Conservation (phyloP, 2,329 filamentous ascomycete species). For the Diplodia scrobiculata region DNA sequence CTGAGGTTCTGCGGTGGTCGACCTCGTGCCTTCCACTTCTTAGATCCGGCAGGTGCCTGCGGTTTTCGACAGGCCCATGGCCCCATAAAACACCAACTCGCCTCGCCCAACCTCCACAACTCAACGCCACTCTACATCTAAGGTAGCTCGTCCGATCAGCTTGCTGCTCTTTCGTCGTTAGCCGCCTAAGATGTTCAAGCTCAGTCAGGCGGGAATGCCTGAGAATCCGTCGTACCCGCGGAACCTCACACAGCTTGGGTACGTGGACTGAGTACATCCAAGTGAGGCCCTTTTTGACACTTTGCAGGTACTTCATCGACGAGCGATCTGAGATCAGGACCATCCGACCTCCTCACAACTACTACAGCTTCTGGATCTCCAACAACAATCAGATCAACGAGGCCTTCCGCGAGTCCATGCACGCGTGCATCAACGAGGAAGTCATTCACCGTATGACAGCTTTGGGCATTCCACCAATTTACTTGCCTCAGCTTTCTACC, state of each 20-base stretch:
- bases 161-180: neutral
- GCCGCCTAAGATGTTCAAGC: conserved; percentile 70
- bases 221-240: conserved; percentile 66
- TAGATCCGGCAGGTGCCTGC: neutral
- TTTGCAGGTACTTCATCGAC: conserved; percentile 73
- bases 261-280: conserved; percentile 36
- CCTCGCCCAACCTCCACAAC: neutral
- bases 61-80: too few species aligned
- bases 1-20: too few species aligned
- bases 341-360: conserved; percentile 65
- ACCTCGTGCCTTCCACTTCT: neutral
- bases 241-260: conserved; percentile 73
- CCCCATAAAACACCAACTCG: neutral
- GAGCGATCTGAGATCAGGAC: conserved; percentile 72
- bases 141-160: neutral
- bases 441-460: conserved; percentile 63
- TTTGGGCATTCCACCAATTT: conserved; percentile 62
- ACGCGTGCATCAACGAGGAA: conserved; percentile 65
- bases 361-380: conserved; percentile 74
- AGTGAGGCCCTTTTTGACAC: conserved; percentile 15
- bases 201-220: conserved; percentile 68
- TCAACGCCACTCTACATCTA: neutral
- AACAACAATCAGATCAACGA: conserved; percentile 77
- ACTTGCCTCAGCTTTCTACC: conserved; percentile 61
- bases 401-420: conserved; percentile 68